Percentiles rank a stretch among this genome's conserved stretches.
Conservation (phyloP, 2,329 filamentous ascomycete genomes). For the Colletotrichum orchidophilum region DNA sequence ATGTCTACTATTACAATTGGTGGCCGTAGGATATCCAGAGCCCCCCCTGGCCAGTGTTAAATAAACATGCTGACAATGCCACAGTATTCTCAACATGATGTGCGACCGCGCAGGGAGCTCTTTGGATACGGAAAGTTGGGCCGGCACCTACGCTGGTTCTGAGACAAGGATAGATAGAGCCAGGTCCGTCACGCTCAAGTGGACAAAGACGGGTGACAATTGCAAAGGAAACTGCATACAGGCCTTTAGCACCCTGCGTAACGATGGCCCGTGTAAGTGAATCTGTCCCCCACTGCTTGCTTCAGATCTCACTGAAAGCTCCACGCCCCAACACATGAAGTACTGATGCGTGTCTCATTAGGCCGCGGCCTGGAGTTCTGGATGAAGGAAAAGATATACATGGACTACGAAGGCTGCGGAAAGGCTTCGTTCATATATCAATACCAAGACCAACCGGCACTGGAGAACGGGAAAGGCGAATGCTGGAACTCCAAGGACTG, state of each 20-base stretch:
- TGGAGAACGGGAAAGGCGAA: slow-evolving; percentile 7
- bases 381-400: slow-evolving; percentile 7
- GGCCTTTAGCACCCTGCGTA: slow-evolving; percentile 12
- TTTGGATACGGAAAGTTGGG: neutral
- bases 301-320: neutral
- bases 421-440: neutral
- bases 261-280: slow-evolving; percentile 1
- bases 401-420: slow-evolving; percentile 16
- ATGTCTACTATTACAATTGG: slow-evolving; percentile 22
- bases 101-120: neutral
- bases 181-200: neutral
- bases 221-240: slow-evolving; percentile 9
- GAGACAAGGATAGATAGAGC: neutral
- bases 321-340: neutral
- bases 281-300: neutral
- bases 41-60: neutral
- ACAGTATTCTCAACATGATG: neutral
- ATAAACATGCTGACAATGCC: neutral
- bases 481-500: slow-evolving; percentile 7
- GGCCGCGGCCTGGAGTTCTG: slow-evolving; percentile 15
- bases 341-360: neutral
- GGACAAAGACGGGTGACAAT: neutral
- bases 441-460: neutral
- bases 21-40: neutral
- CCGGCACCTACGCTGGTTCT: neutral